phyloP scores from a whole-genome alignment of 371 early-diverging fungal species.

The Dinochytrium kinnereticum region DNA sequence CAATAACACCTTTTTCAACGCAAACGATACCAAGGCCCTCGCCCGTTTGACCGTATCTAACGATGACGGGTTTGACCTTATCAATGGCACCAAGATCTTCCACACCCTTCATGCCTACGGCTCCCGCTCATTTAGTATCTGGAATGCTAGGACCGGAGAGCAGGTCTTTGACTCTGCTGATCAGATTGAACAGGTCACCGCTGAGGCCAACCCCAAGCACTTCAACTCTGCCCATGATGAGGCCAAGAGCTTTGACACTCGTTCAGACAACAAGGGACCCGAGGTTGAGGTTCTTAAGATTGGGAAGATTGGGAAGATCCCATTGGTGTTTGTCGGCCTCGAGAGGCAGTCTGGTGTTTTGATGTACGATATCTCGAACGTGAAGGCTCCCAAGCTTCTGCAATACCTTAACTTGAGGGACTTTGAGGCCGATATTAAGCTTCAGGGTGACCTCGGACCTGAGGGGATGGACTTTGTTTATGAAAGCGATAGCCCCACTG shows the following conservation, averaged over 20 bases:
- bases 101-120: constrained; percentile 11
- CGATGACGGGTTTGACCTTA: constrained; percentile 11
- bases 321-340: constrained; percentile 9
- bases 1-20: background rate
- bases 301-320: background rate
- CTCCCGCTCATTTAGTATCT: constrained; percentile 5
- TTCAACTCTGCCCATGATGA: constrained; percentile 16
- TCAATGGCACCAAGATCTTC: constrained; percentile 12
- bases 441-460: constrained; percentile 19
- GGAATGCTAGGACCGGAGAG: background rate
- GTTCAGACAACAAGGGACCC: constrained; percentile 19
- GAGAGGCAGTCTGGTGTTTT: constrained; percentile 11
- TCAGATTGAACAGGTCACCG: constrained; percentile 3
- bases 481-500: constrained; percentile 8
- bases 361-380: constrained; percentile 16
- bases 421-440: background rate
- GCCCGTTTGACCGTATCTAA: constrained; percentile 14
- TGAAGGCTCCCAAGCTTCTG: background rate
- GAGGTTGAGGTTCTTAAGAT: constrained; percentile 6
- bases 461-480: constrained; percentile 20
- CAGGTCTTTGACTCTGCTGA: constrained; percentile 13
- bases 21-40: background rate
- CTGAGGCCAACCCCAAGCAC: background rate
- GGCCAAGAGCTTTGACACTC: constrained; percentile 6
- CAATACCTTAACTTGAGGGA: constrained; percentile 12